A percentile compares a stretch with the other conserved stretches of the same genome.
Conservation (phyloP, 179 eudicot species). For the Pouteria campechiana region DNA sequence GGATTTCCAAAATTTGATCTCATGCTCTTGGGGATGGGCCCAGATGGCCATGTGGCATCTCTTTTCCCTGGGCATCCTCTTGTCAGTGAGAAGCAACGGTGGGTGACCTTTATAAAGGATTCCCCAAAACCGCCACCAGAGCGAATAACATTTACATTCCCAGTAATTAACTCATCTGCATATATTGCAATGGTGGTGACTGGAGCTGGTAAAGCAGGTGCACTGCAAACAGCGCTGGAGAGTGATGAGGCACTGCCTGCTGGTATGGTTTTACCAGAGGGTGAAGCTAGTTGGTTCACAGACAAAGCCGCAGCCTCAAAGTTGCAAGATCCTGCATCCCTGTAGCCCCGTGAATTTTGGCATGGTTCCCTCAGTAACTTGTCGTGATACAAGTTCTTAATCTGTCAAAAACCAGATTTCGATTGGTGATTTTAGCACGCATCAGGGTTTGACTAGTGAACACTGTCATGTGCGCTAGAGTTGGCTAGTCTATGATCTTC, state of each 20-base stretch:
- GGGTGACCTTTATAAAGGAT: constrained; percentile 71
- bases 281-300: constrained; percentile 55
- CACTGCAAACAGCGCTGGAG: constrained; percentile 40
- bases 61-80: constrained; percentile 76
- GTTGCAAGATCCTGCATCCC: constrained; percentile 21
- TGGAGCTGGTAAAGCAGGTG: constrained; percentile 48
- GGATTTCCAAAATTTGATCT: constrained; percentile 68
- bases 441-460: too few species aligned
- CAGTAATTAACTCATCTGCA: constrained; percentile 75
- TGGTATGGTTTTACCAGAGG: constrained; percentile 56
- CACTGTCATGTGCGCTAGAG: too few species aligned
- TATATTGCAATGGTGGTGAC: constrained; percentile 54
- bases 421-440: too few species aligned
- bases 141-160: constrained; percentile 80
- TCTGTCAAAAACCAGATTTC: too few species aligned
- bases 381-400: too few species aligned
- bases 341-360: too few species aligned
- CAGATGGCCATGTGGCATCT: constrained; percentile 90
- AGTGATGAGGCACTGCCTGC: constrained; percentile 43
- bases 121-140: constrained; percentile 82
- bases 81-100: constrained; percentile 40
- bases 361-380: too few species aligned
- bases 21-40: constrained; percentile 80
- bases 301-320: constrained; percentile 62
- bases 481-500: too few species aligned